Evolutionary conservation across 139 green algal genomes (phyloP).

Genomic region (Picochlorum costavermella): DNA sequence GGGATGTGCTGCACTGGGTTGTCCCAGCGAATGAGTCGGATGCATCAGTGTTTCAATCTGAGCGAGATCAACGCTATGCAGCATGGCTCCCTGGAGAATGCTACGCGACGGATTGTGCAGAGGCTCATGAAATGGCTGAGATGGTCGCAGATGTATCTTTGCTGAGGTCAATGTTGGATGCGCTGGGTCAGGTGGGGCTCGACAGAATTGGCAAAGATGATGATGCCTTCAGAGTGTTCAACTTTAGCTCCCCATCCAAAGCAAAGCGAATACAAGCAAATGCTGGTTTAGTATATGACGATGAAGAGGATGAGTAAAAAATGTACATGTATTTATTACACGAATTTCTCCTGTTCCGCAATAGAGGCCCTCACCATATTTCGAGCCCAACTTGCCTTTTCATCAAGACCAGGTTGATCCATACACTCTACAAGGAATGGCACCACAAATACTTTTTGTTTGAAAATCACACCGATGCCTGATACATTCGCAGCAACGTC

Average conservation of each 20-base stretch:
- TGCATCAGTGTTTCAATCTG: slow-evolving; percentile 21
- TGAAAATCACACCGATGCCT: slow-evolving; percentile 30
- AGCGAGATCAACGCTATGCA: slow-evolving; percentile 11
- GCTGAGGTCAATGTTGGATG: slow-evolving; percentile 38
- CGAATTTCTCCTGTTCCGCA: slow-evolving; percentile 1
- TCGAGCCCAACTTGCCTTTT: slow-evolving; percentile 25
- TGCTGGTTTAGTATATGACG: too few species aligned
- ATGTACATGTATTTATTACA: not conserved
- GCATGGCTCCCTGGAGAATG: slow-evolving; percentile 2
- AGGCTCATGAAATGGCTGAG: slow-evolving; percentile 52
- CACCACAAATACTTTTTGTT: slow-evolving; percentile 31
- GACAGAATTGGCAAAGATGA: not conserved
- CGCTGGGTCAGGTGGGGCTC: slow-evolving; percentile 8
- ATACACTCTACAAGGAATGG: slow-evolving; percentile 31
- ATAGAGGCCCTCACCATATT: slow-evolving; percentile 17
- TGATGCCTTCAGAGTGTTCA: not conserved
- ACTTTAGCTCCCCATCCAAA: too few species aligned
- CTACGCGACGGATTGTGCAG: slow-evolving; percentile 46
- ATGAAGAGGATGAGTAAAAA: too few species aligned
- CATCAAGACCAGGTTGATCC: slow-evolving; percentile 1
- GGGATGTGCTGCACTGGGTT: slow-evolving; percentile 69
- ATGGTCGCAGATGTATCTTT: slow-evolving; percentile 52
- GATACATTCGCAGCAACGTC: slow-evolving; percentile 49
- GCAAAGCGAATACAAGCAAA: too few species aligned
- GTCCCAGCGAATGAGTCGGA: slow-evolving; percentile 41